These are phyloP conservation scores for Ceratobasidium sp. DNA, from an alignment of 1,284 basidiomycete genomes.

Conservation along the genomic window DNA sequence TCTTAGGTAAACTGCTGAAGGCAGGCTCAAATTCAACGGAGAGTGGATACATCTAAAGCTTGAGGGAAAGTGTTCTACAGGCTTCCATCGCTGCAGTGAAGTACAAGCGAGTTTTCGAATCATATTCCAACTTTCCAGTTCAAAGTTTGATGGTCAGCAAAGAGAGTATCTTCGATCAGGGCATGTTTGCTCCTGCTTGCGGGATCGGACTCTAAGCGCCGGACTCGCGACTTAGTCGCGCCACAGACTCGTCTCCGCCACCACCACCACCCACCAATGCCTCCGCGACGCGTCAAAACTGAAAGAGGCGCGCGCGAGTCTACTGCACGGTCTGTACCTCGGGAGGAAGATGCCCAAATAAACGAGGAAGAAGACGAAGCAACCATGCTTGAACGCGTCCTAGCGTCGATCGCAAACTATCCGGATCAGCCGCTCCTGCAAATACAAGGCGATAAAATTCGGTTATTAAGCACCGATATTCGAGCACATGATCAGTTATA, in stretches of 20 bases:
- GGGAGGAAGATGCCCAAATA: conserved; percentile 59
- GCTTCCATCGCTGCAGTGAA: too few relatives aligned
- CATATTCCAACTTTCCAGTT: too few relatives aligned
- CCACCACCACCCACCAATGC: conserved; percentile 25
- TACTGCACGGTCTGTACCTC: neutral
- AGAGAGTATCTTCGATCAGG: too few relatives aligned
- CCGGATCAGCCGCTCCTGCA: conserved; percentile 70
- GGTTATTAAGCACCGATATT: conserved; percentile 37
- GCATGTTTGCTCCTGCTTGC: too few relatives aligned
- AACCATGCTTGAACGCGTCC: conserved; percentile 61
- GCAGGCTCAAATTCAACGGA: too few relatives aligned
- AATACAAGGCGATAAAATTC: conserved; percentile 39
- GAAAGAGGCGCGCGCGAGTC: conserved; percentile 29
- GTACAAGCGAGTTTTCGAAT: too few relatives aligned
- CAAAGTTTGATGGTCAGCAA: too few relatives aligned
- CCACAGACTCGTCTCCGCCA: neutral
- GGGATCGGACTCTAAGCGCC: conserved; percentile 12
- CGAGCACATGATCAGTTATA: conserved; percentile 40
- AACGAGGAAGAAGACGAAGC: conserved; percentile 62
- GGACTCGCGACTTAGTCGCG: neutral
- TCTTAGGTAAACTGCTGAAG: too few relatives aligned
- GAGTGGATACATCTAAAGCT: too few relatives aligned
- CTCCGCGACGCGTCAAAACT: conserved; percentile 22
- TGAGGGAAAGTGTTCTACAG: too few relatives aligned
- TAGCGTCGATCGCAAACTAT: conserved; percentile 64